phyloP scores from a whole-genome alignment of 148 eudicot genomes.

The Vaccinium myrtillus region DNA sequence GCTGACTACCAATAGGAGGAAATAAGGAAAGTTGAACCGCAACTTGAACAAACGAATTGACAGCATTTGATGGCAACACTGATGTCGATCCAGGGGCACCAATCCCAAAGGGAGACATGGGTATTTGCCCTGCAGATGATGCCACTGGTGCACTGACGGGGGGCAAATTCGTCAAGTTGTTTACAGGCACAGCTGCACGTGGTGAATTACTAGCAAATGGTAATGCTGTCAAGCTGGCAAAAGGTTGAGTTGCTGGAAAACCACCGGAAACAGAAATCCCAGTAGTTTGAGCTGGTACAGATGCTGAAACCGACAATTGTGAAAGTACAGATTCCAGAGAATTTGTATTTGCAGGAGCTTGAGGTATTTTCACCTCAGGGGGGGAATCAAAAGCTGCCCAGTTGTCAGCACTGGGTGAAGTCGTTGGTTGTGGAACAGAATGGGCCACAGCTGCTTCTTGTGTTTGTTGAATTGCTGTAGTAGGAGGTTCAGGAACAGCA shows the following conservation, averaged over 20 bases:
- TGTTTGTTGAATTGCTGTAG: constrained; percentile 38
- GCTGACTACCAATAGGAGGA: constrained; percentile 32
- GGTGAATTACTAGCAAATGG: constrained; percentile 30
- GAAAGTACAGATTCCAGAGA: constrained; percentile 55
- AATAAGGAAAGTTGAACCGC: constrained; percentile 38
- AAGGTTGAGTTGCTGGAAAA: constrained; percentile 20
- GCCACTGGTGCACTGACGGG: constrained; percentile 30
- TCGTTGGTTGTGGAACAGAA: constrained; percentile 36
- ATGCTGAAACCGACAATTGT: constrained; percentile 57
- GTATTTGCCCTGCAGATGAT: constrained; percentile 19
- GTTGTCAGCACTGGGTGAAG: constrained; percentile 49
- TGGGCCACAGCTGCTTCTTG: constrained; percentile 33
- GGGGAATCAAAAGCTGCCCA: constrained; percentile 88
- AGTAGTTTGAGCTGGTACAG: constrained; percentile 32
- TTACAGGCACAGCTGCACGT: constrained; percentile 19
- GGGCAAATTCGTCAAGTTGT: constrained; percentile 24
- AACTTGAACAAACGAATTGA: constrained; percentile 30
- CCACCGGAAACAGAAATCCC: constrained; percentile 22
- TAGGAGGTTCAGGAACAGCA: constrained; percentile 63
- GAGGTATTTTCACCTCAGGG: constrained; percentile 40
- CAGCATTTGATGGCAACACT: constrained; percentile 44
- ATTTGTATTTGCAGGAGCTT: constrained; percentile 47
- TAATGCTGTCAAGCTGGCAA: constrained; percentile 31
- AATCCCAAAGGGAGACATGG: constrained; percentile 10
- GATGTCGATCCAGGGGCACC: constrained; percentile 18